Base-by-base conservation (phyloP, 768 basidiomycete genomes). In the Multifurca ochricompacta region DNA sequence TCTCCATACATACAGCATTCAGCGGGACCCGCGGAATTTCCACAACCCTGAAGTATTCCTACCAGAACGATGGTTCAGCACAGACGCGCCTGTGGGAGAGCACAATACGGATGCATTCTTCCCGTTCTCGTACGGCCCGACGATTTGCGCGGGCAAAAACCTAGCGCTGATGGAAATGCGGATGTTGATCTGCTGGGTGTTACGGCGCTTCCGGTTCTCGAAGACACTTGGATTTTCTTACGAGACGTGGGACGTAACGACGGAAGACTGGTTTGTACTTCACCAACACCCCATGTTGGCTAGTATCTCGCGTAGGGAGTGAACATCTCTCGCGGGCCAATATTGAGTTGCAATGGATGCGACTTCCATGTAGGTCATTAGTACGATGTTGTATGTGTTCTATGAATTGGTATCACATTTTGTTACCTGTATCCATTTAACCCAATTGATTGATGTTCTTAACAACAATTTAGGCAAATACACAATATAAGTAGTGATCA, bases 81-180 rank as follows among this genome's bases (percentile, higher is more conserved):
- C 27, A 1, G 36, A 31, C 16, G 45, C 43, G 4, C 19, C 28
- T 1, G n/a, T 66, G 1, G 46, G 64, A 35, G 54, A 45, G 32
- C 66, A 65, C 56, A 60, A 71, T 50, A 41, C 65, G 3, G 37
- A 60, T 2, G 73, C 72, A n/a, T 75, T 74, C 55, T 66, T 73
- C 27, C 73, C 76, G 0, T 75, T 75, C 59, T 75, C 74, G 3
- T 54, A 64, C 13, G 76, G 76, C 2, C 71, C 75, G 18, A 61
- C 68, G 11, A 72, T 65, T 32, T 77, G 76, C 42, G 72, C 69
- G 0, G 76, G 76, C 3, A 74, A 72, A 61, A 70, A 67, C 37
- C 64, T 77, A 18, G 76, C 75, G 25, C 59, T 65, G 60, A 65
- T 67, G 62, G 72, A 75, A 60, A 68, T 75, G 67, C 62, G 72